A percentile compares a stretch with the other conserved stretches of the same genome.
Evolutionary conservation across 345 rosid species (phyloP).

Genomic region (Hibiscus tridactylites): DNA sequence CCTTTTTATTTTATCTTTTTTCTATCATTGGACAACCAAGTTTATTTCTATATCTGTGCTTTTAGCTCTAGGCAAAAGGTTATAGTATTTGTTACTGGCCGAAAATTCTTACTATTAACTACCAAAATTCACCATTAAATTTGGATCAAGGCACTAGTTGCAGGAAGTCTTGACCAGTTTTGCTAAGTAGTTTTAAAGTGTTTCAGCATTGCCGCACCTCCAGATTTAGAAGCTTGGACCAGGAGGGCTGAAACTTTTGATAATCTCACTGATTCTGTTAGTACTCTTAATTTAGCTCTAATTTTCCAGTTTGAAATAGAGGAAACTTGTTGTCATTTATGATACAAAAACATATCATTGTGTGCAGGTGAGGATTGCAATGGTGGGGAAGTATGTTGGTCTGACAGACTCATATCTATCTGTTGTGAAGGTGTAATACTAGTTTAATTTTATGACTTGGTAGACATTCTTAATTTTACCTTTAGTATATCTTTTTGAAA

Average conservation of each 20-base stretch:
- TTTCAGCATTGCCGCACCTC: constrained; percentile 63
- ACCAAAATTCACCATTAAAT: constrained; percentile 1
- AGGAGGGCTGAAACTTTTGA: constrained; percentile 70
- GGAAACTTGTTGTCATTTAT: constrained; percentile 14
- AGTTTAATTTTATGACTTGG: neutral
- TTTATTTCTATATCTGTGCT: neutral
- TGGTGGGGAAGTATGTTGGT: constrained; percentile 97
- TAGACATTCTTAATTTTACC: neutral
- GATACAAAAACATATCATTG: constrained; percentile 13
- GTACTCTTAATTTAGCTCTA: constrained; percentile 18
- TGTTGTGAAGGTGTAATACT: constrained; percentile 62
- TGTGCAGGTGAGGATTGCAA: constrained; percentile 80
- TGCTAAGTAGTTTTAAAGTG: constrained; percentile 1
- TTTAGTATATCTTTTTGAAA: neutral
- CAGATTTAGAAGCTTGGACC: constrained; percentile 74
- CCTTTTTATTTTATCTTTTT: neutral
- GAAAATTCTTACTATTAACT: neutral
- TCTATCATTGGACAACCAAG: neutral
- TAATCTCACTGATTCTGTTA: constrained; percentile 47
- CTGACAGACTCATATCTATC: constrained; percentile 91
- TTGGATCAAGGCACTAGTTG: neutral
- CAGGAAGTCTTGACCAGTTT: constrained; percentile 10
- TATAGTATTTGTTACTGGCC: neutral
- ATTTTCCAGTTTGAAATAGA: constrained; percentile 9
- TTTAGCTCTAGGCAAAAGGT: neutral